Evolutionary conservation across 1,139 yeast species (phyloP).

Genomic region (Meyerozyma smithsonii): DNA sequence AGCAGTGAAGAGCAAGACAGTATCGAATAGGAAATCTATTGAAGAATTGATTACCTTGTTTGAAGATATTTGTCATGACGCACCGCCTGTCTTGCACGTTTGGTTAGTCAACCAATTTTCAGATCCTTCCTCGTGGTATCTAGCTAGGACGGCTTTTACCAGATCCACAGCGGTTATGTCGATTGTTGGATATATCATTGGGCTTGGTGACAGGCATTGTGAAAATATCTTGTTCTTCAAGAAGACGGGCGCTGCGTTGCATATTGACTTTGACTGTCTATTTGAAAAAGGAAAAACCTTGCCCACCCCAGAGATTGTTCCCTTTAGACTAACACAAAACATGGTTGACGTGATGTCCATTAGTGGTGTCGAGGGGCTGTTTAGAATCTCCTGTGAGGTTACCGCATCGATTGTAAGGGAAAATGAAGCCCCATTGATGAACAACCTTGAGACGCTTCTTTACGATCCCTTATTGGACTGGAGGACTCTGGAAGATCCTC

Average conservation of each 20-base stretch:
- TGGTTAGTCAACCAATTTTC: conserved; percentile 91
- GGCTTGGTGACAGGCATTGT: conserved; percentile 94
- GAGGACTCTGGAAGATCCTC: conserved; percentile 48
- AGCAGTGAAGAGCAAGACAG: conserved; percentile 21
- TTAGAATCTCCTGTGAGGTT: conserved; percentile 81
- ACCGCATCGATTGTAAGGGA: conserved; percentile 68
- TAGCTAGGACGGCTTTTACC: conserved; percentile 67
- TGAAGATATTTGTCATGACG: conserved; percentile 29
- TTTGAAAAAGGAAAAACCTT: conserved; percentile 78
- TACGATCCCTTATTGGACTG: conserved; percentile 88
- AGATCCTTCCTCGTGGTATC: conserved; percentile 86
- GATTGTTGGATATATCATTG: conserved; percentile 86
- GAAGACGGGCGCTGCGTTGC: conserved; percentile 74
- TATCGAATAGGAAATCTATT: conserved; percentile 14
- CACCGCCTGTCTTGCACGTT: conserved; percentile 73
- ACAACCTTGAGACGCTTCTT: conserved; percentile 84
- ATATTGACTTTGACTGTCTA: conserved; percentile 94
- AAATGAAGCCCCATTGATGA: conserved; percentile 86
- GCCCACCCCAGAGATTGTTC: conserved; percentile 87
- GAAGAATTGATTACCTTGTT: conserved; percentile 25
- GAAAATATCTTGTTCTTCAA: conserved; percentile 80
- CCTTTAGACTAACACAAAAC: conserved; percentile 85
- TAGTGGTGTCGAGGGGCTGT: conserved; percentile 86
- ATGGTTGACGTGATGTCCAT: conserved; percentile 91
- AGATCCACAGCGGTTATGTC: conserved; percentile 95